Evolutionary conservation across 2,329 filamentous ascomycete genomes (phyloP).

Genomic region (Phaeophleospora eucalypticola): DNA sequence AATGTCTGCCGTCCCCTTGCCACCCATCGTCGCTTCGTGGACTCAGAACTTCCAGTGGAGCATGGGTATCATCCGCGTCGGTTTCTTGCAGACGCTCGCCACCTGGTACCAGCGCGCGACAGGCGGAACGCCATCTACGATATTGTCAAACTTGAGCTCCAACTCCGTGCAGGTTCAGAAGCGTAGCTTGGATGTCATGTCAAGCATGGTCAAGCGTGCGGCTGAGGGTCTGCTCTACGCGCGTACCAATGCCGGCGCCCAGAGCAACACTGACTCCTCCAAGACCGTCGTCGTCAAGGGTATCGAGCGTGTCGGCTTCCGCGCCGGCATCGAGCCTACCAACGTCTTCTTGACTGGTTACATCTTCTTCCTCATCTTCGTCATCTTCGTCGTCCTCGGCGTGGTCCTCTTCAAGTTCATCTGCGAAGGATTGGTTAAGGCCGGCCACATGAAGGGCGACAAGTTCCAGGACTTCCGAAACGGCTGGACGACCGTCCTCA

Average conservation of each 20-base stretch:
- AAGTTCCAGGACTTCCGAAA: slow-evolving; percentile 92
- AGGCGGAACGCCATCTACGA: slow-evolving; percentile 74
- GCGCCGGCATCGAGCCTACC: slow-evolving; percentile 76
- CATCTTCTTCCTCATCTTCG: slow-evolving; percentile 82
- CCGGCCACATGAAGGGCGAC: slow-evolving; percentile 74
- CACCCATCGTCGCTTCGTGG: slow-evolving; percentile 86
- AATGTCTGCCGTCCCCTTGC: slow-evolving; percentile 73
- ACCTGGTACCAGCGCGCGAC: slow-evolving; percentile 96
- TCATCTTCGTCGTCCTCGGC: slow-evolving; percentile 66
- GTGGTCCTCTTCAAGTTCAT: slow-evolving; percentile 76
- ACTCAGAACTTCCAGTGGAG: slow-evolving; percentile 98
- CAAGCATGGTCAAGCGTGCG: slow-evolving; percentile 53
- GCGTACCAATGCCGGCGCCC: slow-evolving; percentile 25
- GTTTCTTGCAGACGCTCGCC: slow-evolving; percentile 82
- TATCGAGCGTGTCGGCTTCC: slow-evolving; percentile 85
- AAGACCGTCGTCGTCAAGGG: slow-evolving; percentile 61
- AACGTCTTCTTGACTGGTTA: slow-evolving; percentile 93
- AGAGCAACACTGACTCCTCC: slow-evolving; percentile 30
- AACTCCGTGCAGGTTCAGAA: slow-evolving; percentile 83
- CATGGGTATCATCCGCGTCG: slow-evolving; percentile 86
- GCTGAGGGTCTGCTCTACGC: slow-evolving; percentile 45
- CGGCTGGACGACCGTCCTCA: slow-evolving; percentile 86
- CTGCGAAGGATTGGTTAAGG: slow-evolving; percentile 71
- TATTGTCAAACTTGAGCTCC: slow-evolving; percentile 68
- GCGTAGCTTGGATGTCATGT: slow-evolving; percentile 47